These are phyloP conservation scores for Exophiala sideris DNA, from an alignment of 2,329 filamentous ascomycete genomes.

Conservation along the genomic window DNA sequence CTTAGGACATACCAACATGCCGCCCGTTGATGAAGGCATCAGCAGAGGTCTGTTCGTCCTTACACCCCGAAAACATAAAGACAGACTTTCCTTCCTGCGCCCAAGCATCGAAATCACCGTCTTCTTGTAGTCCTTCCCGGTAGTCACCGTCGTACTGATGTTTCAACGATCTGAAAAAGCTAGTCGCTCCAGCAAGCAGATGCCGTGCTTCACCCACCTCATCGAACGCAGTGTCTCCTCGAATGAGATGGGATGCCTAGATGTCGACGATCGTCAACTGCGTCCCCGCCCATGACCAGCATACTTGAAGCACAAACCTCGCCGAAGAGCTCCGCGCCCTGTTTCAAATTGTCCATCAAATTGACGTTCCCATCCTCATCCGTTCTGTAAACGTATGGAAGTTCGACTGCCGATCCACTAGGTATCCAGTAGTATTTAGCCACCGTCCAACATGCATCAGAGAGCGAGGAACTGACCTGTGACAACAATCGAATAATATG, in stretches of 20 bases:
- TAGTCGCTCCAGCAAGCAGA: conserved; percentile 52
- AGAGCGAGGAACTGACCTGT: conserved; percentile 56
- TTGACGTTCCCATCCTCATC: conserved; percentile 57
- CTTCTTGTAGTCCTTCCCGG: conserved; percentile 42
- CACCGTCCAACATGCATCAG: conserved; percentile 26
- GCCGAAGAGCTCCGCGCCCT: conserved; percentile 49
- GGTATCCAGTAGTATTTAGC: too few species aligned
- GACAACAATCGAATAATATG: conserved; percentile 58
- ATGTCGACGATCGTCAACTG: background rate
- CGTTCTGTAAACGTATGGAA: conserved; percentile 57
- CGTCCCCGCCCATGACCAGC: background rate
- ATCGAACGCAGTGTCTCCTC: conserved; percentile 43
- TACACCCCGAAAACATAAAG: conserved; percentile 51
- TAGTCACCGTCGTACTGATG: conserved; percentile 43
- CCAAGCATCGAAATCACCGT: conserved; percentile 45
- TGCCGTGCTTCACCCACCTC: conserved; percentile 50
- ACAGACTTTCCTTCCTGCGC: conserved; percentile 46
- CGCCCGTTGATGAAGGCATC: conserved; percentile 47
- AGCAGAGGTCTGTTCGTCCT: conserved; percentile 51
- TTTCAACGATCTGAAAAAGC: conserved; percentile 47
- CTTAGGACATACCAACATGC: conserved; percentile 28
- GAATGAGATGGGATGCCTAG: conserved; percentile 38
- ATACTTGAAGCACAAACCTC: conserved; percentile 40
- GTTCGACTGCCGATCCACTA: conserved; percentile 56
- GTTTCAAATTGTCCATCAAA: conserved; percentile 54